Base-by-base conservation (phyloP, 805 yeast species). In the Myxozyma melibiosi region DNA sequence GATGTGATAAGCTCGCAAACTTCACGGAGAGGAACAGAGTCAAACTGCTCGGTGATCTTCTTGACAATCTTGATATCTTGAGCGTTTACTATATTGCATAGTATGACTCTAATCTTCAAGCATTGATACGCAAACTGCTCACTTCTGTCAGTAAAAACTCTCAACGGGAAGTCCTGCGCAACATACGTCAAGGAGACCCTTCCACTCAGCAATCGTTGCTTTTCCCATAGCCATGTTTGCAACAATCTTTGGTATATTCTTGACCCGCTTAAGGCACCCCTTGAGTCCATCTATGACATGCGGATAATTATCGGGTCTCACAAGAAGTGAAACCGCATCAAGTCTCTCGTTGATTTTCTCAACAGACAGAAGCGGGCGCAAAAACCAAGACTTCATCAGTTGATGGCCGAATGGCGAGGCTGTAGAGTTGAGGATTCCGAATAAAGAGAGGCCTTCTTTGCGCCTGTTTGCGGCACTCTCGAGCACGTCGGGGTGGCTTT, bases 361-460 rank as follows among this genome's bases (percentile, higher is more conserved):
- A 1, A 61, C 51, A n/a, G 70, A 65, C 0, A 68, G 59, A 2
- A 73, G 55, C 0, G 81, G 81, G 14, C 72, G 65, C 2, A 65
- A 33, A 9, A 78, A 61, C 75, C 76, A 75, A 0, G 68, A 58
- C 11, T 57, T 65, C n/a, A 78, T 47, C 1, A 70, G 59, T 24
- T 65, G 61, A 28, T 58, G 62, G 0, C 79, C 76, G 11, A 67
- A 52, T 8, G 65, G 66, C 0, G 78, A 67, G 27, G 64, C 63
- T 1, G 74, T 70, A 20, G 51, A 57, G 47, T 66, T 62, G 14
- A 73, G 25, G 5, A 70, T 51, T 20, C 39, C 67, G 58, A 39
- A 64, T 18, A 62, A 2, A 67, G 58, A 7, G 62, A 63, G 5
- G 16, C 51, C 38, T 47, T 58, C 55, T 59, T 39, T 51, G 44